Conservation (phyloP, 2,329 filamentous ascomycete genomes). For the Waltergamsia citrina region DNA sequence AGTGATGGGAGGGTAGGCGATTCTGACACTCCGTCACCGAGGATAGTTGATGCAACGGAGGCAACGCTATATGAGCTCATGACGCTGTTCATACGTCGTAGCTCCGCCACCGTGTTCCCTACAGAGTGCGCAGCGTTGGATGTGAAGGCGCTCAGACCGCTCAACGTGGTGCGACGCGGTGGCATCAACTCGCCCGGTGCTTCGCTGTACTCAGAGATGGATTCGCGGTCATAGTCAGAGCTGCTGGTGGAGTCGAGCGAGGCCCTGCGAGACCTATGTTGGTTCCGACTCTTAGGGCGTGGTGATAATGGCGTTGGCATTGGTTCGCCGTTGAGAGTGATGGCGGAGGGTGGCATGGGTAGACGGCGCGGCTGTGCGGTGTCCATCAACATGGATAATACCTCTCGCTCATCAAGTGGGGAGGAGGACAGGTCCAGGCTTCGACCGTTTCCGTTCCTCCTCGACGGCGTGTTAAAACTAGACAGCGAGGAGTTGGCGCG, state of each 20-base stretch:
- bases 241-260: slow-evolving; percentile 12
- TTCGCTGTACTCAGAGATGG: neutral
- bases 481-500: neutral
- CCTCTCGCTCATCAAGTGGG: slow-evolving; percentile 21
- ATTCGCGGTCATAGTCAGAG: slow-evolving; percentile 13
- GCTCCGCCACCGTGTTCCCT: slow-evolving; percentile 36
- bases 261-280: slow-evolving; percentile 4
- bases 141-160: neutral
- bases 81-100: slow-evolving; percentile 48
- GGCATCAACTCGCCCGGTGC: slow-evolving; percentile 1
- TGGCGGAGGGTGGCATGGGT: slow-evolving; percentile 17
- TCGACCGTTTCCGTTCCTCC: neutral
- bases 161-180: neutral
- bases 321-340: slow-evolving; percentile 15
- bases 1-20: slow-evolving; percentile 29
- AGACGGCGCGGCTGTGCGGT: slow-evolving; percentile 13
- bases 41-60: slow-evolving; percentile 20
- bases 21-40: slow-evolving; percentile 11
- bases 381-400: slow-evolving; percentile 18
- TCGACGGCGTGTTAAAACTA: neutral
- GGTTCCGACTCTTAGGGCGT: slow-evolving; percentile 9
- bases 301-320: slow-evolving; percentile 18
- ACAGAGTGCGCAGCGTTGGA: slow-evolving; percentile 13
- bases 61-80: slow-evolving; percentile 33
- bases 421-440: slow-evolving; percentile 14